Base-by-base conservation (phyloP, 2,329 filamentous ascomycete species). In the Apiospora aurea region DNA sequence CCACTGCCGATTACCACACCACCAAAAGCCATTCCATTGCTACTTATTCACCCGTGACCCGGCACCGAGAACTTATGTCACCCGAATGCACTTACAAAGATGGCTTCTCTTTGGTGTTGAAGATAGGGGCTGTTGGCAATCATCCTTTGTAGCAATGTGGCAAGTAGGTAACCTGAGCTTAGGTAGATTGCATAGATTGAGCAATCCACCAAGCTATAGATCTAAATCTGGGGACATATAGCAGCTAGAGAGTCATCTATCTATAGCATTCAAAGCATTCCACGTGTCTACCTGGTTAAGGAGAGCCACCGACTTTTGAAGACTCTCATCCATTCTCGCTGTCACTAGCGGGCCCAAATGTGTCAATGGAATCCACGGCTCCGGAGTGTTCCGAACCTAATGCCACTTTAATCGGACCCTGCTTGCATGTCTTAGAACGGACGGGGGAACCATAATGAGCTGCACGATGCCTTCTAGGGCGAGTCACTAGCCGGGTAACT, bases 371-470 rank as follows among this genome's bases (percentile, higher is more conserved):
- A 64, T 24, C 57, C 57, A 64, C 57, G 57, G 29, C 29, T 41
- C 34, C 57, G 57, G 57, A 64, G 57, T 41, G 57, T 41, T 38
- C 57, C 57, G 29, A 64, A 64, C 57, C 57, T 64, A 64, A 64
- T 64, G 57, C 57, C 11, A 41, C 57, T 64, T 64, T 64, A 41
- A 64, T 41, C 57, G 57, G 57, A 64, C 57, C 57, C 57, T 64
- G n/a, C 57, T 64, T 64, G 57, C 57, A 64, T 64, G 57, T 41
- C 57, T 41, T 64, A 64, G 57, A 21, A 64, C 34, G 57, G 21
- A 64, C 57, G n/a, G 49, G 49, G 49, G 10, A 51, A 51, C 57
- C 34, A 51, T 26, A 26, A 51, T n/a, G 57, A 64, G 34, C 57
- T 41, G 57, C 21, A 41, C 29, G 41, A 64, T 24, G 8, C 57